Base-by-base conservation (phyloP, 192 early-diverging fungal species). In the Linnemannia schmuckeri region DNA sequence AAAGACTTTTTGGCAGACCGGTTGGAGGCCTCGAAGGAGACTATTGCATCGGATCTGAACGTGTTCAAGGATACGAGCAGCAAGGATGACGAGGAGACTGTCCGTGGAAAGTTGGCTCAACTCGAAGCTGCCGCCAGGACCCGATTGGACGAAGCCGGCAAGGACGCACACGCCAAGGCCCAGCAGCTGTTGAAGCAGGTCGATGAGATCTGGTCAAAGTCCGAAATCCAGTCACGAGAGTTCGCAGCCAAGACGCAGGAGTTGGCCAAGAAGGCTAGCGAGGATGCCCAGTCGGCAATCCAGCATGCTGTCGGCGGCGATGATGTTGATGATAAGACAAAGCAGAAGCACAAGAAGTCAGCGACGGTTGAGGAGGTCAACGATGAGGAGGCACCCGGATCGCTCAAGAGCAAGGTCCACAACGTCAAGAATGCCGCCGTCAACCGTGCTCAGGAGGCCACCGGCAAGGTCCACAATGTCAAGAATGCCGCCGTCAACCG, bases 31-130 rank as follows among this genome's bases (percentile, higher is more conserved):
- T 75, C 85, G 8, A 81, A 78, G 76, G 85, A 87, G 41, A 87
- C 85, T 22, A 72, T 73, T 33, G 76, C 40, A 10, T 87, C 85
- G 5, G 85, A 87, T 0, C 54, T 87, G 61, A 73, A 52, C 24
- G 79, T 75, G 27, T 87, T 87, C 63, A 81, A 70, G 61, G 76
- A 81, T 35, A 81, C 79, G 17, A 87, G 76, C 54, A 87, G 80
- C 27, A 44, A 75, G 52, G 54, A 78, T n/a, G 85, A 87, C 27
- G 79, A 81, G 10, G 61, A 81, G 72, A 72, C 76, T 22, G 75
- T 77, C 7, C 44, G 27, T 10, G 42, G 2, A 12, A 87, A 87
- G 76, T 41, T 87, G 57, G 49, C 47, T 42, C 75, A 75, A n/a
- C 33, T 87, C 38, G 85, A 87, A 22, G 17, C 49, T 35, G n/a